Conservation (phyloP, 2,329 filamentous ascomycete genomes). For the Aspergillus persii region DNA sequence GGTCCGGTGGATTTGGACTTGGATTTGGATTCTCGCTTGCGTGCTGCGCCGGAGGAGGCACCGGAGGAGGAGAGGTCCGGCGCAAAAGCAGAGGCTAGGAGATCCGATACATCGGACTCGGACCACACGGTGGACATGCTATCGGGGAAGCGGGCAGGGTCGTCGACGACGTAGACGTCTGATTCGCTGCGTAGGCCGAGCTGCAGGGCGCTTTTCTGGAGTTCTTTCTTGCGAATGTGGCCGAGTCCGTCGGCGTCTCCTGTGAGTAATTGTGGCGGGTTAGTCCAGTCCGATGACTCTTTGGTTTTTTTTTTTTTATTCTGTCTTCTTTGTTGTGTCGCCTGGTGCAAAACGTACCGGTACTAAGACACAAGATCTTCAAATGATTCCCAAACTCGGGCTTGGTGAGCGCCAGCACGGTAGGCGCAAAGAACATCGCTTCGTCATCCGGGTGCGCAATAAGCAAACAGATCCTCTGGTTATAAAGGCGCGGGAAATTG, state of each 20-base stretch:
- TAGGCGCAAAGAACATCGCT: slow-evolving; percentile 98
- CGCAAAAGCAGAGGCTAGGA: slow-evolving; percentile 72
- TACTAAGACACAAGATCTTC: slow-evolving; percentile 90
- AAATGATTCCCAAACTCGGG: slow-evolving; percentile 83
- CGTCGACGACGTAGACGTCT: slow-evolving; percentile 83
- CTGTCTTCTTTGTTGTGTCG: too few species aligned
- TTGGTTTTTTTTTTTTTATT: too few species aligned
- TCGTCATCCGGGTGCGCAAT: slow-evolving; percentile 98
- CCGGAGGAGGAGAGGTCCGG: slow-evolving; percentile 53
- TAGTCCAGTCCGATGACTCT: neutral
- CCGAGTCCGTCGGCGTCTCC: slow-evolving; percentile 86
- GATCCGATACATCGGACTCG: slow-evolving; percentile 63
- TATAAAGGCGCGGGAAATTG: slow-evolving; percentile 61
- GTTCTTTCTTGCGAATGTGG: slow-evolving; percentile 75
- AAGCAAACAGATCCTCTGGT: slow-evolving; percentile 85
- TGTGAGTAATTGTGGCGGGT: slow-evolving; percentile 27
- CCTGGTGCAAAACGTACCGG: slow-evolving; percentile 52
- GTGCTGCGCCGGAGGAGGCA: slow-evolving; percentile 37
- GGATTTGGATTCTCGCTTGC: slow-evolving; percentile 17
- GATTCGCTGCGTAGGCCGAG: slow-evolving; percentile 72
- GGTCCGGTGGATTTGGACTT: slow-evolving; percentile 33
- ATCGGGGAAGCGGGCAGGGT: slow-evolving; percentile 74
- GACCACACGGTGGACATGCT: slow-evolving; percentile 83
- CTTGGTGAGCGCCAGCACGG: slow-evolving; percentile 76
- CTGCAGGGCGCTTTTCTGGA: slow-evolving; percentile 73